These are phyloP conservation scores for Lophiotrema nucula DNA, from an alignment of 495 filamentous ascomycete genomes.

Conservation along the genomic window DNA sequence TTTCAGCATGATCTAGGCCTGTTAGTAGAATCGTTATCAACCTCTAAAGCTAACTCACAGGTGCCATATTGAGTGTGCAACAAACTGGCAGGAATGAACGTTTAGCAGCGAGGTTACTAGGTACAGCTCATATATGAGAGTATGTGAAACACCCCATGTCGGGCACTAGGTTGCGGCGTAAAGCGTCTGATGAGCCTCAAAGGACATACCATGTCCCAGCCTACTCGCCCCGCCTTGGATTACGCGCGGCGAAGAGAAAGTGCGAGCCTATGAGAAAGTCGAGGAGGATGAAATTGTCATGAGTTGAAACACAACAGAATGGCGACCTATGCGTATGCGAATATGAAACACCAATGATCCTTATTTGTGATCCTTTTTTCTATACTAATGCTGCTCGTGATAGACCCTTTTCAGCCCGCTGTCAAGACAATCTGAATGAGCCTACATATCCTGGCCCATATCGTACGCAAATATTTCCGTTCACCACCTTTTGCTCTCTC, in stretches of 20 bases:
- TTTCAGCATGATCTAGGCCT: no score
- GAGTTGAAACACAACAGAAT: slow-evolving; percentile 16
- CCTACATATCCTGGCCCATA: slow-evolving; percentile 7
- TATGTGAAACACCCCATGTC: slow-evolving; percentile 7
- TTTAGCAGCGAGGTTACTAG: no score
- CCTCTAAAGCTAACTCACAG: slow-evolving; percentile 4
- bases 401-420: slow-evolving; percentile 30
- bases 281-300: neutral
- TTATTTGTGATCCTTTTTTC: slow-evolving; percentile 28
- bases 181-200: slow-evolving; percentile 9
- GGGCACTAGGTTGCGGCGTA: slow-evolving; percentile 1
- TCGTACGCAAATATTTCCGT: no score
- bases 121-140: no score
- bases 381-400: slow-evolving; percentile 34
- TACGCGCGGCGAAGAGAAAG: neutral
- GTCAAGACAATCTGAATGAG: slow-evolving; percentile 30
- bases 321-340: slow-evolving; percentile 6
- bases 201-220: slow-evolving; percentile 1
- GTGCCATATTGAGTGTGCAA: slow-evolving; percentile 21
- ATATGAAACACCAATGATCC: slow-evolving; percentile 17
- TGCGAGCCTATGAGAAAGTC: slow-evolving; percentile 21
- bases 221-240: slow-evolving; percentile 15
- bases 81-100: no score
- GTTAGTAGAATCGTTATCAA: neutral
- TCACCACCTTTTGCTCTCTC: neutral